Base-by-base conservation (phyloP, 306 rosid species). In the Castanea mollissima region DNA sequence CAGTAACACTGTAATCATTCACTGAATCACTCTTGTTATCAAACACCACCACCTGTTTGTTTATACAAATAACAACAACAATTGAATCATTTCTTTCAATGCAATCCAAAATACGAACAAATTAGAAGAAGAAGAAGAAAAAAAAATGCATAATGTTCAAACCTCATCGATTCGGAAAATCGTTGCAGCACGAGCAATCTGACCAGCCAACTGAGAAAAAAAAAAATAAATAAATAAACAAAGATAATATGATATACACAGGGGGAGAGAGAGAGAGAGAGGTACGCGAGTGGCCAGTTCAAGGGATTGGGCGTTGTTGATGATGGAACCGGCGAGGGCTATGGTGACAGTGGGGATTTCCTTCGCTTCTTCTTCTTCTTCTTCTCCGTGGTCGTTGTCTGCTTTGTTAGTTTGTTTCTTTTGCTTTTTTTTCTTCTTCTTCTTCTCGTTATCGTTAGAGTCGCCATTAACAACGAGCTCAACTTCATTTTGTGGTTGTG, bases 101-200 rank as follows among this genome's bases (percentile, higher is more conserved):
- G 46, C 54, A 49, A 49, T 49, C 54, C 54, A 49, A 49, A 49
- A 49, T 12, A 49, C 1, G 15, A 10, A 49, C 54, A 49, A 13
- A 10, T 12, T 12, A 49, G 54, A 25, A 23, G 23, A 23, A 23
- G 23, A 21, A 21, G 23, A 49, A 46, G 1, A 5, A 38, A 38
- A 38, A 35, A 38, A 49, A 49, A 49, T 12, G 54, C 54, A 49
- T 12, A 49, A 83, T 25, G 69, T 31, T 81, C 6, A 76, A 29
- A 94, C 99, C 98, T 96, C 99, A 23, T 93, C 86, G 78, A 95
- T 88, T 83, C 96, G 91, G 79, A 95, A 95, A 90, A 96, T 93
- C 15, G 99, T 91, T 18, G 95, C 93, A 7, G 99, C 99, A 32
- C 99, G 99, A 69, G 99, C 97, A 46, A 96, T 91, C 85, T 91